These are phyloP conservation scores for Leersia perrieri DNA, from an alignment of 176 grass and related monocot species.

Conservation along the genomic window DNA sequence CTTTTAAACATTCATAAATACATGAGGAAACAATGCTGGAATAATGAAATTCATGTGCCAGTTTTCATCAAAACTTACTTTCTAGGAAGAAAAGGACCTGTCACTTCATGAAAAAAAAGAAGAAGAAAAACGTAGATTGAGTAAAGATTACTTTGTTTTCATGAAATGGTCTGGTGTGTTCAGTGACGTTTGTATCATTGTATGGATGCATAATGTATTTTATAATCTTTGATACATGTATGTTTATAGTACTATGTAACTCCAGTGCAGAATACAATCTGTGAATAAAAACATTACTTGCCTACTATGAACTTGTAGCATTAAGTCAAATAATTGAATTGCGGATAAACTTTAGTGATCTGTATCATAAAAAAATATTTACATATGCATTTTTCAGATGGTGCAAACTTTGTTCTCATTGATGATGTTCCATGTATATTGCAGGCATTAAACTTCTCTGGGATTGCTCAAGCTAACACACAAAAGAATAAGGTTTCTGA, in stretches of 20 bases:
- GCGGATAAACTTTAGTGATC: neutral
- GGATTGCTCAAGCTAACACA: constrained; percentile 38
- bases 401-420: neutral
- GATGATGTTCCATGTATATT: constrained; percentile 36
- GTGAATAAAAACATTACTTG: neutral
- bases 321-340: neutral
- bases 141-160: constrained; percentile 7
- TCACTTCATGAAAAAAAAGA: neutral
- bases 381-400: constrained; percentile 15
- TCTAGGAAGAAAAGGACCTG: constrained; percentile 15
- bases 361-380: neutral
- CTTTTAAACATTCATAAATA: neutral
- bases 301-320: neutral
- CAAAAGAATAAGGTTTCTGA: constrained; percentile 64
- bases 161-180: neutral
- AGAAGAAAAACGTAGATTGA: constrained; percentile 19
- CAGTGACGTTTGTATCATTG: constrained; percentile 11
- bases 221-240: neutral
- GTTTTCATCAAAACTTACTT: neutral
- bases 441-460: constrained; percentile 46
- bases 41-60: neutral
- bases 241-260: no score
- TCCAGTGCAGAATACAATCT: neutral
- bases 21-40: neutral
- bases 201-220: neutral